Evolutionary conservation across 2,329 filamentous ascomycete genomes (phyloP).

Genomic region (Periconia digitata): DNA sequence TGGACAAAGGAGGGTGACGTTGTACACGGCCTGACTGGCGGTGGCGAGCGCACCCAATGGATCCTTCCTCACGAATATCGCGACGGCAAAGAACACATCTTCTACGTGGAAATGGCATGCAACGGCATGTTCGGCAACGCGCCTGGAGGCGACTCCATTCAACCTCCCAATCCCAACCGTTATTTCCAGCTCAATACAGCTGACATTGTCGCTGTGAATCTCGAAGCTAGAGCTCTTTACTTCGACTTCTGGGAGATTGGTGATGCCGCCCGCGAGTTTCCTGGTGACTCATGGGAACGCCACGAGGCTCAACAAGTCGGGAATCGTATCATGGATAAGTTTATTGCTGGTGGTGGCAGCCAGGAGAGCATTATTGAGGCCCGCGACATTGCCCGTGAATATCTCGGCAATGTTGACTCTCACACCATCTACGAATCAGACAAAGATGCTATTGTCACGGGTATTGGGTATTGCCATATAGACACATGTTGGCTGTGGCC

Average conservation of each 20-base stretch:
- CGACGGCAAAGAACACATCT: slow-evolving; percentile 81
- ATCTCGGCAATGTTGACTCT: slow-evolving; percentile 81
- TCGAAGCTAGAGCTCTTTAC: slow-evolving; percentile 77
- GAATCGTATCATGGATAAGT: slow-evolving; percentile 87
- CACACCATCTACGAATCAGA: slow-evolving; percentile 79
- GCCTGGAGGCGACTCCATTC: slow-evolving; percentile 78
- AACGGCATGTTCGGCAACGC: slow-evolving; percentile 98
- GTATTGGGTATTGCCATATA: slow-evolving; percentile 95
- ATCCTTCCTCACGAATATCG: slow-evolving; percentile 79
- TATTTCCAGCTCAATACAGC: slow-evolving; percentile 76
- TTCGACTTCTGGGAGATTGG: slow-evolving; percentile 96
- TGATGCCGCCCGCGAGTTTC: slow-evolving; percentile 90
- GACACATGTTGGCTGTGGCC: slow-evolving; percentile 99
- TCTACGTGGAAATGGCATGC: slow-evolving; percentile 98
- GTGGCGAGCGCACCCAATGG: slow-evolving; percentile 88
- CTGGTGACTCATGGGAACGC: slow-evolving; percentile 82
- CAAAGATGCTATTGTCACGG: slow-evolving; percentile 76
- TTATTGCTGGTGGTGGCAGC: slow-evolving; percentile 74
- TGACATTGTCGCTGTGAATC: slow-evolving; percentile 85
- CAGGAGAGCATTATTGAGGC: slow-evolving; percentile 76
- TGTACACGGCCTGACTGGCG: slow-evolving; percentile 87
- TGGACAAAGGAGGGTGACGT: slow-evolving; percentile 91
- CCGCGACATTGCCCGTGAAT: slow-evolving; percentile 79
- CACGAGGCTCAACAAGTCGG: slow-evolving; percentile 82
- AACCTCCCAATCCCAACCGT: slow-evolving; percentile 83